Percentiles rank a stretch among this genome's conserved stretches.
These are phyloP conservation scores for Phytophthora foliorum DNA, from an alignment of 352 stramenopile genomes.

Conservation along the genomic window DNA sequence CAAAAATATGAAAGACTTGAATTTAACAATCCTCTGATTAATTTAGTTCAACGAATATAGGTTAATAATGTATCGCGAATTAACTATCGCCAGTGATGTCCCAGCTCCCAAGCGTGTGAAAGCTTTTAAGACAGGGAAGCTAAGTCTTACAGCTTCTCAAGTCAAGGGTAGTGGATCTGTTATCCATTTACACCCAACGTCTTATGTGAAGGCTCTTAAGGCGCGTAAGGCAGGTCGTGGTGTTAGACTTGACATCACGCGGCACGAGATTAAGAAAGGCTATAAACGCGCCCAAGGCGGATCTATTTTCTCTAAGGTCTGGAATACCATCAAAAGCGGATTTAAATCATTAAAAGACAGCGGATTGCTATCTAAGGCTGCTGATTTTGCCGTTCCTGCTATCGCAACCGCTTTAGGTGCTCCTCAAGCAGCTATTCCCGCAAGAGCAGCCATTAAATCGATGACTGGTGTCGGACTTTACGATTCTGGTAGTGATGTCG, in stretches of 20 bases:
- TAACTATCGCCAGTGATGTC: conserved; percentile 9
- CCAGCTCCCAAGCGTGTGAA: conserved; percentile 6
- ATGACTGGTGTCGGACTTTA: conserved; percentile 12
- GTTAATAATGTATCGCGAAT: conserved; percentile 29
- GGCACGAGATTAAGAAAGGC: too few relatives aligned
- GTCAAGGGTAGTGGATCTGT: conserved; percentile 6
- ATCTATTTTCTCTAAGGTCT: too few relatives aligned
- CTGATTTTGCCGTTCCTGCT: too few relatives aligned
- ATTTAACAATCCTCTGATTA: conserved; percentile 22
- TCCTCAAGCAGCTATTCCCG: neutral
- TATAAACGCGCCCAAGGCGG: too few relatives aligned
- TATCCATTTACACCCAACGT: conserved; percentile 16
- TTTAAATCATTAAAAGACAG: too few relatives aligned
- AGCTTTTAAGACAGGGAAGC: conserved; percentile 22
- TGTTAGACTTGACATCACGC: too few relatives aligned
- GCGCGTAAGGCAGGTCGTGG: conserved; percentile 3
- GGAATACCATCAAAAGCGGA: too few relatives aligned
- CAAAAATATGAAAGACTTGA: conserved; percentile 26
- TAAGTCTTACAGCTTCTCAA: conserved; percentile 17
- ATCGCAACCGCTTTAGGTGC: neutral
- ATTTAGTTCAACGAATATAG: too few relatives aligned
- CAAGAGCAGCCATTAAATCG: neutral
- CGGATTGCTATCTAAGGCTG: too few relatives aligned
- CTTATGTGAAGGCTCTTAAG: conserved; percentile 4
- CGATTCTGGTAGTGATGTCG: conserved; percentile 7